Evolutionary conservation across 73 alveolate species (phyloP).

Genomic region (Tetrahymena malaccensis): DNA sequence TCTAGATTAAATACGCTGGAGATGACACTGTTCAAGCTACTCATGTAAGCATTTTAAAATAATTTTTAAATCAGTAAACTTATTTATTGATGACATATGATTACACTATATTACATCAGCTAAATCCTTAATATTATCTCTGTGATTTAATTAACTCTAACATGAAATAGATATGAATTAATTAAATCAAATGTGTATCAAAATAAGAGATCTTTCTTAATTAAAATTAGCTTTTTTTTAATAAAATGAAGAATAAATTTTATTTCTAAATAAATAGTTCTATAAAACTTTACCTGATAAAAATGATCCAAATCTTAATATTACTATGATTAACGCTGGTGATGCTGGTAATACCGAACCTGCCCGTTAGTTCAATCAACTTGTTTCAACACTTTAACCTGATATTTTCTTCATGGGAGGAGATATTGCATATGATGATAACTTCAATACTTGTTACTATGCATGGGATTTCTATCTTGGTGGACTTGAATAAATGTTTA

Average conservation of each 20-base stretch:
- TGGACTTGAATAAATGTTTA: background rate
- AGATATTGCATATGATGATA: slow-evolving; percentile 47
- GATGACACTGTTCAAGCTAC: background rate
- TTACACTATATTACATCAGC: background rate
- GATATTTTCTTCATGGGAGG: slow-evolving; percentile 47
- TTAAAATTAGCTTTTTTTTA: background rate
- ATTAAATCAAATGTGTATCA: background rate
- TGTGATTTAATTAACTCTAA: too few relatives aligned
- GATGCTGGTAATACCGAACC: background rate
- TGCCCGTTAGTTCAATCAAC: background rate
- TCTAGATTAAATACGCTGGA: background rate
- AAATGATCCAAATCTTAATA: background rate
- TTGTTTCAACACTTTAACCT: background rate
- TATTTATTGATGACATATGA: background rate
- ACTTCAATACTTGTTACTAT: slow-evolving; percentile 13
- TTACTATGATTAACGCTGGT: background rate
- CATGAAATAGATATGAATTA: too few relatives aligned
- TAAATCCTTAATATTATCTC: too few relatives aligned
- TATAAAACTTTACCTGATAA: background rate
- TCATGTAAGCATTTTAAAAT: background rate
- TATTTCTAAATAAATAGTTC: background rate
- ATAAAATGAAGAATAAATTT: background rate
- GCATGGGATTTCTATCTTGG: slow-evolving; percentile 30
- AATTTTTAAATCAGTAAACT: too few relatives aligned
- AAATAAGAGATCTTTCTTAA: background rate